Base-by-base conservation (phyloP, 1,284 basidiomycete species). In the Cutaneotrichosporon daszewskae region DNA sequence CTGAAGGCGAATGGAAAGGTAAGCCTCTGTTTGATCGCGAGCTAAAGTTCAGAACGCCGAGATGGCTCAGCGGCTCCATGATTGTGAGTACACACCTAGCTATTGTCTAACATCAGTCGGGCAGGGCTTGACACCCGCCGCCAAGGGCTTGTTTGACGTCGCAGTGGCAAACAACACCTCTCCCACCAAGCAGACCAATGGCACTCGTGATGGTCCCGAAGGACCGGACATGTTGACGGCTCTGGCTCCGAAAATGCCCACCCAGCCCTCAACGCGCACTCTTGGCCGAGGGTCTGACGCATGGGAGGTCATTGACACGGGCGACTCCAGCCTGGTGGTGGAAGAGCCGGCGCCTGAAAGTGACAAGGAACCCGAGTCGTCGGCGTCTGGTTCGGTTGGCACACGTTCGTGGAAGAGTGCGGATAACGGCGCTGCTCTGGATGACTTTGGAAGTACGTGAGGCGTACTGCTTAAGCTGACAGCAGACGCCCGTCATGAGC, bases 1-100 rank as follows among this genome's bases (percentile, higher is more conserved):
- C 57, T 69, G 34, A 68, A 58, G 43, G 65, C 67, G 5, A 64
- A 56, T 40, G 69, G 69, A 18, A 71, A 71, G 60, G 68, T 68
- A 16, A 36, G 60, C 47, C 12, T 4, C 23, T 11, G 16, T 11
- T 11, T 22, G 11, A 20, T 4, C 18, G 18, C 5, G 10, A 17
- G 34, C 24, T 52, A 41, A 53, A 20, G 1, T 5, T 14, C 36
- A 68, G 67, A 69, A 68, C 40, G 50, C 55, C 2, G 64, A 67
- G 23, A 51, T 69, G 48, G 50, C 64, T 14, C 47, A 57, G 20
- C 55, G 67, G 3, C 49, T 69, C n/a, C 53, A 62, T 43, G 58
- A 64, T 17, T 67, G 66, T 68, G 36, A 51, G 63, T 58, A 12
- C 12, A 5, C 29, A 6, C 23, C 26, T 17, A 19, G 20, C 11